phyloP scores from a whole-genome alignment of 768 basidiomycete species.

The Exsudoporus frostii region DNA sequence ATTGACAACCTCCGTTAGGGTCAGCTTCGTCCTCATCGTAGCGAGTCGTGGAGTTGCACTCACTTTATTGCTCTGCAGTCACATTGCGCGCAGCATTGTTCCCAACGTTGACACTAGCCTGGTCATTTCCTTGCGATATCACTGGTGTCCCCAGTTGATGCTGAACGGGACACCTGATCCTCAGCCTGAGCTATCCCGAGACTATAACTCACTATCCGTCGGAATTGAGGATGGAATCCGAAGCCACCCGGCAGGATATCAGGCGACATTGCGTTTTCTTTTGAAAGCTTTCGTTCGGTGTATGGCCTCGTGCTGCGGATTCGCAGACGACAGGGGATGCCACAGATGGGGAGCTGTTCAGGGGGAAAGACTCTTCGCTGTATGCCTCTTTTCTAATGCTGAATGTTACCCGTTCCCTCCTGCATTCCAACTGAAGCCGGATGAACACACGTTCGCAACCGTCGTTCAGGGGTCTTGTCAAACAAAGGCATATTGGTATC shows the following conservation, averaged over 20 bases:
- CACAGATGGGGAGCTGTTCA: conserved; percentile 29
- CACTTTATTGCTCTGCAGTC: conserved; percentile 35
- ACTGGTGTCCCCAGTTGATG: conserved; percentile 44
- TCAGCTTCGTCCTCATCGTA: conserved; percentile 38
- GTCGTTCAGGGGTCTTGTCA: conserved; percentile 19
- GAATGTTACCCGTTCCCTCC: conserved; percentile 36
- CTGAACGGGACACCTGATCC: conserved; percentile 33
- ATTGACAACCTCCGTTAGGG: too few relatives aligned
- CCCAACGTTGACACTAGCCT: conserved; percentile 45
- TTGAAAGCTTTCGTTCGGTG: conserved; percentile 31
- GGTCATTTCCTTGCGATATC: conserved; percentile 44
- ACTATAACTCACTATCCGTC: conserved; percentile 39
- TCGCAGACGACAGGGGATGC: conserved; percentile 11
- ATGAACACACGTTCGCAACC: conserved; percentile 34
- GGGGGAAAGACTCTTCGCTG: conserved; percentile 36
- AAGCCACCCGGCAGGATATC: conserved; percentile 25
- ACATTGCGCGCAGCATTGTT: conserved; percentile 36
- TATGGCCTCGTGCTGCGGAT: conserved; percentile 29
- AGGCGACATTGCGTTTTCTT: conserved; percentile 31
- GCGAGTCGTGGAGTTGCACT: conserved; percentile 39
- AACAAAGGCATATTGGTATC: conserved; percentile 30
- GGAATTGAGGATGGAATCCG: conserved; percentile 36
- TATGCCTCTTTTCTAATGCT: conserved; percentile 35
- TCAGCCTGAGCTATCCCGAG: conserved; percentile 40
- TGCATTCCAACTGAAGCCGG: conserved; percentile 24